Base-by-base conservation (phyloP, 2,329 filamentous ascomycete species). In the Penicillium frequentans region DNA sequence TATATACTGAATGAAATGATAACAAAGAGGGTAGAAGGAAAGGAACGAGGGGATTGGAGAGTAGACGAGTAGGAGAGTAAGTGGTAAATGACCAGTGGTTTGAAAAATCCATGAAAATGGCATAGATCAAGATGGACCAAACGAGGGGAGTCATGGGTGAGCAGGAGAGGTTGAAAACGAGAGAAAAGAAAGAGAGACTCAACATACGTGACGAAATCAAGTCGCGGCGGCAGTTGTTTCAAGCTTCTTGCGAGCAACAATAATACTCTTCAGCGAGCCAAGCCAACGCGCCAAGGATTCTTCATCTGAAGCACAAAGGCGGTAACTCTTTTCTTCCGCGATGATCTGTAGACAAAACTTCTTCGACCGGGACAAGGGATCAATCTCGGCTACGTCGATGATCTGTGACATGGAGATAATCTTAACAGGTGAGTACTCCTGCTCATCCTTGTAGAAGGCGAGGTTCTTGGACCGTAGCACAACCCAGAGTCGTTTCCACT, bases 401-500 rank as follows among this genome's bases (percentile, higher is more conserved):
- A 99, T 87, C 54, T 82, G 86, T 9, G 85, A 81, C 66, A 98
- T 85, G 4, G 90, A 86, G 33, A 97, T 80, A 65, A 99, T 90
- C 65, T 92, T 88, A 60, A 90, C 82, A 0, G 93, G 91, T 13
- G 90, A 88, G 73, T 98, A 98, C 76, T 99, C 95, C 62, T 87
- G 82, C 55, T 96, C 90, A 70, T 96, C 89, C 75, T 97, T 97
- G 81, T 99, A 99, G 26, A 98, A 84, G 16, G 91, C 90, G 31
- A 99, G 80, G 61, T 90, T 92, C 51, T 89, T 87, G 1, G 91
- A 89, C 31, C 95, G 90, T 51, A 99, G 82, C 0, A 98, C 95
- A 13, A 89, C 90, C 95, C 95, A 98, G 57, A 92, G 83, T 66
- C 91, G 89, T 80, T 96, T 97, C 95, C 95, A 99, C 69, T 96